Evolutionary conservation across 768 basidiomycete species (phyloP).

Genomic region (Lyophyllum shimeji): DNA sequence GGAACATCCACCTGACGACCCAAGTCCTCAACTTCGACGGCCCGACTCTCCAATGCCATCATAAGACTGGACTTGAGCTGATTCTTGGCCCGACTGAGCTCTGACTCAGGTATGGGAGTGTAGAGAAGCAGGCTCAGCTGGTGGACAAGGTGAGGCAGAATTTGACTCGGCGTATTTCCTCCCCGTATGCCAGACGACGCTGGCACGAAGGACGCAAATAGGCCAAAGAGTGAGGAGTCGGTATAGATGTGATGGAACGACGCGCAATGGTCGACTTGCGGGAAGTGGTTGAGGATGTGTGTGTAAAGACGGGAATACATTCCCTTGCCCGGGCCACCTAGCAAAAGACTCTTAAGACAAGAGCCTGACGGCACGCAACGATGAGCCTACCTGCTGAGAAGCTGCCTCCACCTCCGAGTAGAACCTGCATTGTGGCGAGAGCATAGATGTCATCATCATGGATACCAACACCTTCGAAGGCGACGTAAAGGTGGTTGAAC

Average conservation of each 20-base stretch:
- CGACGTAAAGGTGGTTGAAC: constrained; percentile 92
- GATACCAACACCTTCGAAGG: constrained; percentile 88
- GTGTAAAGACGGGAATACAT: constrained; percentile 99
- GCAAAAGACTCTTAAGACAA: constrained; percentile 7
- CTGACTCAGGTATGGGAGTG: constrained; percentile 58
- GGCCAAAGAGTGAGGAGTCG: constrained; percentile 90
- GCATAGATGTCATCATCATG: constrained; percentile 92
- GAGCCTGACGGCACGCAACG: not conserved
- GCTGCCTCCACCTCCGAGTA: constrained; percentile 93
- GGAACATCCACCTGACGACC: constrained; percentile 70
- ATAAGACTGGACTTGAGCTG: constrained; percentile 90
- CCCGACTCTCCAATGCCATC: constrained; percentile 91
- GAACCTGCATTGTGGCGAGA: constrained; percentile 90
- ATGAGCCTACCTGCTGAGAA: constrained; percentile 79
- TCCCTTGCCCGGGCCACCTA: constrained; percentile 95
- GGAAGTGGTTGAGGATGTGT: constrained; percentile 91
- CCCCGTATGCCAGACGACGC: constrained; percentile 52
- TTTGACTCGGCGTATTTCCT: constrained; percentile 65
- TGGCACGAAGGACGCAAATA: constrained; percentile 84
- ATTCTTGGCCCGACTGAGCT: constrained; percentile 89
- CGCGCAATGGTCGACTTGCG: constrained; percentile 92
- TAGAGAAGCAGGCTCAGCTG: constrained; percentile 84
- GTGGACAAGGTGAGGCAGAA: constrained; percentile 82
- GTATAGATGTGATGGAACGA: constrained; percentile 98
- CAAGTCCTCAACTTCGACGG: constrained; percentile 85